These are phyloP conservation scores for Emergomyces orientalis DNA, from an alignment of 2,329 filamentous ascomycete species.

Conservation along the genomic window DNA sequence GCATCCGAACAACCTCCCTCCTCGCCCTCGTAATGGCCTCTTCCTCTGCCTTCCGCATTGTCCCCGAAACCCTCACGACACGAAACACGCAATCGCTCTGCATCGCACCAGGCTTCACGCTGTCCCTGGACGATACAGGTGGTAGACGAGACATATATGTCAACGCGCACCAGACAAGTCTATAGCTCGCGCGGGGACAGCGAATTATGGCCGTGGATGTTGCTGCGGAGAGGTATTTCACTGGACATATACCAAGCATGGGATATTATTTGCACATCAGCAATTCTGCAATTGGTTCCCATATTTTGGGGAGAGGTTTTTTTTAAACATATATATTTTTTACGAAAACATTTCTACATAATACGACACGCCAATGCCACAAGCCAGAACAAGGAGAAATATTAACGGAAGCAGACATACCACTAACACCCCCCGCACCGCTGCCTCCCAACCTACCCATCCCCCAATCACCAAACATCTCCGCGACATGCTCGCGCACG, in stretches of 20 bases:
- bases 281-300: not conserved
- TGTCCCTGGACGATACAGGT: slow-evolving; percentile 39
- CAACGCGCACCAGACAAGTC: slow-evolving; percentile 81
- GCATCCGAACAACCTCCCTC: slow-evolving; percentile 58
- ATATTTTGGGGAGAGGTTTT: no score
- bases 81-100: slow-evolving; percentile 60
- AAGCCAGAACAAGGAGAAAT: not conserved
- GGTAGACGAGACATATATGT: slow-evolving; percentile 65
- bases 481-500: slow-evolving; percentile 60
- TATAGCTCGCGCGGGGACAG: slow-evolving; percentile 71
- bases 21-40: slow-evolving; percentile 75
- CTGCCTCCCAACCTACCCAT: slow-evolving; percentile 50
- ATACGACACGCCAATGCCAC: not conserved
- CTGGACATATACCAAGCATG: slow-evolving; percentile 35
- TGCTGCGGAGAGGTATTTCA: slow-evolving; percentile 87
- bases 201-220: slow-evolving; percentile 90
- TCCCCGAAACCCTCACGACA: slow-evolving; percentile 81
- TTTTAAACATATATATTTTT: no score
- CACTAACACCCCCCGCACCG: slow-evolving; percentile 57
- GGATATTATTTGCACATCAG: not conserved
- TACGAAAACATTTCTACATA: no score
- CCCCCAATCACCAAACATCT: slow-evolving; percentile 83
- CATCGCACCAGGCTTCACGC: slow-evolving; percentile 11
- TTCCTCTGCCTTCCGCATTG: slow-evolving; percentile 83
- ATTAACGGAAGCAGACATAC: slow-evolving; percentile 35